phyloP scores from a whole-genome alignment of 2,329 filamentous ascomycete species.

The Chrysoporthe puriensis region DNA sequence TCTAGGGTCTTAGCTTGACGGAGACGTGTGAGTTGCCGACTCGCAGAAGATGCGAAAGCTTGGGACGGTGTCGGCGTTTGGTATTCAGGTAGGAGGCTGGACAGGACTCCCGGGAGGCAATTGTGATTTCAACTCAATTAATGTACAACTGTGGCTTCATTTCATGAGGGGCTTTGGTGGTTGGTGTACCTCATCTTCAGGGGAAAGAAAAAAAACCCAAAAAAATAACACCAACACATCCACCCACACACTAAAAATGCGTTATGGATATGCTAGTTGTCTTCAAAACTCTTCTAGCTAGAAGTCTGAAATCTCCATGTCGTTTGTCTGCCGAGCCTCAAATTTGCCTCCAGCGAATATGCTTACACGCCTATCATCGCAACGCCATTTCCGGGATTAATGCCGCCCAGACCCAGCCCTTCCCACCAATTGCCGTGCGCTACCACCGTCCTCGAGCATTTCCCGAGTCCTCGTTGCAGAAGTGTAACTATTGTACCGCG shows the following conservation, averaged over 20 bases:
- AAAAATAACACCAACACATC: neutral
- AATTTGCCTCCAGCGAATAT: neutral
- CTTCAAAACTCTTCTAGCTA: too few species aligned
- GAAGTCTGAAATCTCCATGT: neutral
- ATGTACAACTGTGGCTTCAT: neutral
- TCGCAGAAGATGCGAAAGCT: neutral
- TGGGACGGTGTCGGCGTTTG: conserved; percentile 3
- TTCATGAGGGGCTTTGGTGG: neutral
- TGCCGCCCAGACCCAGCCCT: neutral
- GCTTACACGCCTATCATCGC: neutral
- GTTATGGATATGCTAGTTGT: too few species aligned
- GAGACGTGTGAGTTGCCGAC: neutral
- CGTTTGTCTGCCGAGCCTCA: neutral
- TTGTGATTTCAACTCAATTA: neutral
- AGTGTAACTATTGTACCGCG: neutral
- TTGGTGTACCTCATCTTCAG: neutral
- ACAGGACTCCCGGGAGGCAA: conserved; percentile 4
- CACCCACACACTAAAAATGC: neutral
- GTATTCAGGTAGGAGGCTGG: neutral
- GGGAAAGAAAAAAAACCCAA: too few species aligned
- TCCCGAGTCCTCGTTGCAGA: conserved; percentile 3
- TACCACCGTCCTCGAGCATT: neutral
- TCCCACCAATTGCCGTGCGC: neutral
- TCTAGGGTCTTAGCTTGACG: neutral
- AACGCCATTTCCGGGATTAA: neutral